Evolutionary conservation across 169 alveolate species (phyloP).

Genomic region (Plasmodium billcollinsi): DNA sequence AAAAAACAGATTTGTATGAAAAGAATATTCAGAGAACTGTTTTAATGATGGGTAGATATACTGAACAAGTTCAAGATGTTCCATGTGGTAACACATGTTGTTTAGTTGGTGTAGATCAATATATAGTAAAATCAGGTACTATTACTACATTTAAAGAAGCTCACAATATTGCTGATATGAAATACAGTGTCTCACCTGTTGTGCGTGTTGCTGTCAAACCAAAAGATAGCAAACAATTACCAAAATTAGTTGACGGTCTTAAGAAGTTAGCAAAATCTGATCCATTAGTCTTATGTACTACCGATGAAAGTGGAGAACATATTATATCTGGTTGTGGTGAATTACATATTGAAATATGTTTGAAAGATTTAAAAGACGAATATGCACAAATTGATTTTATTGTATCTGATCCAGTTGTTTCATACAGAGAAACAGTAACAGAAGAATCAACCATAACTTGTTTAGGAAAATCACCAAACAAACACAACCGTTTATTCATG

Average conservation of each 20-base stretch:
- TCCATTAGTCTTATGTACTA: constrained; percentile 98
- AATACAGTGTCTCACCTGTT: constrained; percentile 99
- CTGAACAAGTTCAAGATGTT: constrained; percentile 97
- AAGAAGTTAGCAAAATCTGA: constrained; percentile 98
- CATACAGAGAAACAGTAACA: constrained; percentile 99
- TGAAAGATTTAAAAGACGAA: constrained; percentile 98
- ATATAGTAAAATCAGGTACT: constrained; percentile 97
- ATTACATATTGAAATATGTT: constrained; percentile 98
- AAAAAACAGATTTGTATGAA: constrained; percentile 96
- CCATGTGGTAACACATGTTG: constrained; percentile 99
- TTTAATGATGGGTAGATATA: constrained; percentile 98
- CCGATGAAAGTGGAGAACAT: constrained; percentile 99
- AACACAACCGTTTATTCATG: constrained; percentile 98
- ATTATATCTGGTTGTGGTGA: constrained; percentile 99
- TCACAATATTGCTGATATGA: constrained; percentile 98
- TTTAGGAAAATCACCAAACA: constrained; percentile 99
- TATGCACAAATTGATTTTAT: constrained; percentile 98
- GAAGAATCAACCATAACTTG: constrained; percentile 94
- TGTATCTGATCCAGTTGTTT: constrained; percentile 99
- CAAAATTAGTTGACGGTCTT: constrained; percentile 99
- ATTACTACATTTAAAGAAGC: constrained; percentile 97
- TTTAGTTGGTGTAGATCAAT: constrained; percentile 99
- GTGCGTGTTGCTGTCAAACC: constrained; percentile 99
- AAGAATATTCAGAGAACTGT: constrained; percentile 98
- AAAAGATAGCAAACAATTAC: constrained; percentile 98